Evolutionary conservation across 495 filamentous ascomycete genomes (phyloP).

Genomic region (Penicillium arizonense): DNA sequence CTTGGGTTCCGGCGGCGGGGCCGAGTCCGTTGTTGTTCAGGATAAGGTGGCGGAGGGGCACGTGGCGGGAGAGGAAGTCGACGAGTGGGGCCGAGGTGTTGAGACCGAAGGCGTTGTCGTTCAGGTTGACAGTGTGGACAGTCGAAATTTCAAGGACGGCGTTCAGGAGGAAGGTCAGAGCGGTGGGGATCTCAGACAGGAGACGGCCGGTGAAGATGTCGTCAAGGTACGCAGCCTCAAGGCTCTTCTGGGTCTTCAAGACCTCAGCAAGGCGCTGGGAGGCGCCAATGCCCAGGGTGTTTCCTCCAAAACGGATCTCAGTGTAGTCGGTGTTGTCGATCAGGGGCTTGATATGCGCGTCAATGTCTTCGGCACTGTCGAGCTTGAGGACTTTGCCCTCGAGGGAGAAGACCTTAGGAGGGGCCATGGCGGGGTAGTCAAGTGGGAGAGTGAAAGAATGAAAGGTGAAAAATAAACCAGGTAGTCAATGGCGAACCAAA

Average conservation of each 20-base stretch:
- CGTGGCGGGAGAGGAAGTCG: conserved; percentile 80
- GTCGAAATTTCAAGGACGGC: conserved; percentile 79
- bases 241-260: conserved; percentile 73
- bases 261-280: conserved; percentile 78
- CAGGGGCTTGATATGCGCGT: conserved; percentile 76
- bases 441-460: conserved; percentile 15
- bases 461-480: conserved; percentile 4
- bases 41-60: conserved; percentile 85
- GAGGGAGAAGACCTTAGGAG: conserved; percentile 79
- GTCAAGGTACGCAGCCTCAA: conserved; percentile 84
- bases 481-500: not conserved
- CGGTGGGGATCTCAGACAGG: conserved; percentile 88
- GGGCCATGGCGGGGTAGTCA: conserved; percentile 49
- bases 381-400: conserved; percentile 90
- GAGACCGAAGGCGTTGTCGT: conserved; percentile 96
- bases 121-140: conserved; percentile 89
- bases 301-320: conserved; percentile 80
- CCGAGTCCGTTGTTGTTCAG: conserved; percentile 99
- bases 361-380: conserved; percentile 79
- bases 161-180: conserved; percentile 79
- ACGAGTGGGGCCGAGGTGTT: conserved; percentile 83
- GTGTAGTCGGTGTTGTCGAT: conserved; percentile 71
- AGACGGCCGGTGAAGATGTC: conserved; percentile 97
- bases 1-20: conserved; percentile 78
- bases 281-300: conserved; percentile 87